These are phyloP conservation scores for Mycena filopes DNA, from an alignment of 768 basidiomycete genomes.

Conservation along the genomic window DNA sequence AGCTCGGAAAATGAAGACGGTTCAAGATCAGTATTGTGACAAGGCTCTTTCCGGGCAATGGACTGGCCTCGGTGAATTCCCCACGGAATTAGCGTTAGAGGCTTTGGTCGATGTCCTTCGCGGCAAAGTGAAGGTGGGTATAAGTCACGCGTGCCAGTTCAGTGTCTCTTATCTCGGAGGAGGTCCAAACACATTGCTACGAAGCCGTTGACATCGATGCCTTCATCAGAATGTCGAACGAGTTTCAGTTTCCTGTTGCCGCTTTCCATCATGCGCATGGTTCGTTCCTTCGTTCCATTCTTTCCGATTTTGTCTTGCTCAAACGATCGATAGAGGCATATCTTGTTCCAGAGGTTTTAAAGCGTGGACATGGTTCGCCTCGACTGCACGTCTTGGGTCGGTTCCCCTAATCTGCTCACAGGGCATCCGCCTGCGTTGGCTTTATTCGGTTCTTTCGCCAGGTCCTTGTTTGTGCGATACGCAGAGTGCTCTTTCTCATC, in stretches of 20 bases:
- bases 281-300: background rate
- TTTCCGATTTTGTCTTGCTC: background rate
- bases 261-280: slow-evolving; percentile 83
- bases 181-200: slow-evolving; percentile 70
- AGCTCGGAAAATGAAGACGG: slow-evolving; percentile 68
- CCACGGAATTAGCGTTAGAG: slow-evolving; percentile 78
- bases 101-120: slow-evolving; percentile 81
- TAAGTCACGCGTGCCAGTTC: background rate
- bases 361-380: slow-evolving; percentile 68
- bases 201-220: slow-evolving; percentile 77
- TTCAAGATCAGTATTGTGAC: slow-evolving; percentile 72
- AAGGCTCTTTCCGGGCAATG: slow-evolving; percentile 61
- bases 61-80: slow-evolving; percentile 64
- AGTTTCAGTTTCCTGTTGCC: slow-evolving; percentile 78
- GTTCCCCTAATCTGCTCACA: slow-evolving; percentile 24
- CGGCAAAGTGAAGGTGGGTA: slow-evolving; percentile 73
- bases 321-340: slow-evolving; percentile 60
- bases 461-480: slow-evolving; percentile 28
- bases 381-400: background rate
- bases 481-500: background rate
- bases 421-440: slow-evolving; percentile 78
- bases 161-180: slow-evolving; percentile 26
- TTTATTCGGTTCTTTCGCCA: slow-evolving; percentile 69
- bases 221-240: slow-evolving; percentile 71
- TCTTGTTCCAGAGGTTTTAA: slow-evolving; percentile 85